Conservation (phyloP, 331 rosid species). For the Malus hybrid region DNA sequence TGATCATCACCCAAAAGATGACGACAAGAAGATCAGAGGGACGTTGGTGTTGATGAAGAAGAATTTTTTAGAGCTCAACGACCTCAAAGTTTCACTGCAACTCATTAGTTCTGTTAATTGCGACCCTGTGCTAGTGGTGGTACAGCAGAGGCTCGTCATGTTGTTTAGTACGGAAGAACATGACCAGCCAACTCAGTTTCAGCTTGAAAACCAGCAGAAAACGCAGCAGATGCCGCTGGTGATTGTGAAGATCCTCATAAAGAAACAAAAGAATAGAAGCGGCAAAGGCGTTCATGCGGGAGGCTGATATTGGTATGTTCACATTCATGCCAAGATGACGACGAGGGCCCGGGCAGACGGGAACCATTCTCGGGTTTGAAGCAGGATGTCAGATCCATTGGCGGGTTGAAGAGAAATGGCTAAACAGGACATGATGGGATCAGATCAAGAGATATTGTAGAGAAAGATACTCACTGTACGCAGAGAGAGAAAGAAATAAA, state of each 20-base stretch:
- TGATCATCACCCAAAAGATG: not conserved
- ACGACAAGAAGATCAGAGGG: slow-evolving; percentile 12
- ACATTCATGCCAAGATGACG: slow-evolving; percentile 29
- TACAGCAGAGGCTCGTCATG: too few species aligned
- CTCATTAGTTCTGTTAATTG: slow-evolving; percentile 22
- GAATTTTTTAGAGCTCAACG: slow-evolving; percentile 28
- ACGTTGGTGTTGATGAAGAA: slow-evolving; percentile 29
- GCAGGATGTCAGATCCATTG: slow-evolving; percentile 87
- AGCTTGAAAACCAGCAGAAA: too few species aligned
- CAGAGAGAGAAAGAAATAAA: too few species aligned
- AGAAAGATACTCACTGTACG: too few species aligned
- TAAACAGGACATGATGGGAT: slow-evolving; percentile 63
- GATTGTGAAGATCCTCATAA: too few species aligned
- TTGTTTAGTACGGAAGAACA: too few species aligned
- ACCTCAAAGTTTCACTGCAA: slow-evolving; percentile 16
- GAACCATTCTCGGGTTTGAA: slow-evolving; percentile 97
- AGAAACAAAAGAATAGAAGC: too few species aligned
- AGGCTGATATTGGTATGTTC: too few species aligned
- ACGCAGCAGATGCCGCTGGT: too few species aligned
- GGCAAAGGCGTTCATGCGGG: too few species aligned
- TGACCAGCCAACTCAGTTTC: too few species aligned
- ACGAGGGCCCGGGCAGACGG: slow-evolving; percentile 95
- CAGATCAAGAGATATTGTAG: not conserved
- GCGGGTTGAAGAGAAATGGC: slow-evolving; percentile 90
- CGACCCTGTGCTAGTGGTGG: not conserved